Evolutionary conservation across 139 green algal species (phyloP), one percentile per base, ranked within the genome.

Genomic region (Coelastrella sp.): DNA sequence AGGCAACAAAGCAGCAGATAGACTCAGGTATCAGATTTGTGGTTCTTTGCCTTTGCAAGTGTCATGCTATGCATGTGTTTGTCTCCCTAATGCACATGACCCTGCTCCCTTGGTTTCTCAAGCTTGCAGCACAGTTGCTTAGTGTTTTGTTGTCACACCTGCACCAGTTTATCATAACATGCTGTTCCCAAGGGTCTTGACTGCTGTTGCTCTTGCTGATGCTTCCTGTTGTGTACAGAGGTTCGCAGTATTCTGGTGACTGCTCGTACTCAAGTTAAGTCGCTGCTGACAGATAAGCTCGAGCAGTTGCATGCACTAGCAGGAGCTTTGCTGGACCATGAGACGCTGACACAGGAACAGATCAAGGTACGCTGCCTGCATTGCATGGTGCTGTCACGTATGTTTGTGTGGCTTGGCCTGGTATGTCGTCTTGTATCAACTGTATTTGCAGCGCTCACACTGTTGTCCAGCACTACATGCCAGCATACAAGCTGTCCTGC

Each of bases 291-390:
- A 37, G 84, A 92, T 19, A 89, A 94, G 81, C 85, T 97, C 85
- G 85, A 80, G n/a, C 92, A 98, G 25, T 88, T 99, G 87, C 94
- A 98, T 85, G 69, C 34, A 0, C 74, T 99, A 37, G 95, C 96
- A 0, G 32, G 45, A 5, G 94, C 92, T 23, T 88, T 99, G 66
- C 87, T 99, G 35, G 91, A 98, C 66, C 85, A 93, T 11, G 96
- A 99, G 89, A 99, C 96, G 30, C 89, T 98, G 6, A 95, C 88
- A 2, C 40, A 38, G 4, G 76, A 67, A 30, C 88, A 96, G 5
- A 92, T 96, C 78, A 79, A 87, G 75, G 73, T 81, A 48, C 25
- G 69, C 19, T 66, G 57, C 17, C 27, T 9, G 45, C 45, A 9
- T 9, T 57, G 45, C 0, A 23, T 57, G 45, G 15, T 23, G 15